Evolutionary conservation across 441 rosid genomes (phyloP).

Genomic region (Breynia disticha): DNA sequence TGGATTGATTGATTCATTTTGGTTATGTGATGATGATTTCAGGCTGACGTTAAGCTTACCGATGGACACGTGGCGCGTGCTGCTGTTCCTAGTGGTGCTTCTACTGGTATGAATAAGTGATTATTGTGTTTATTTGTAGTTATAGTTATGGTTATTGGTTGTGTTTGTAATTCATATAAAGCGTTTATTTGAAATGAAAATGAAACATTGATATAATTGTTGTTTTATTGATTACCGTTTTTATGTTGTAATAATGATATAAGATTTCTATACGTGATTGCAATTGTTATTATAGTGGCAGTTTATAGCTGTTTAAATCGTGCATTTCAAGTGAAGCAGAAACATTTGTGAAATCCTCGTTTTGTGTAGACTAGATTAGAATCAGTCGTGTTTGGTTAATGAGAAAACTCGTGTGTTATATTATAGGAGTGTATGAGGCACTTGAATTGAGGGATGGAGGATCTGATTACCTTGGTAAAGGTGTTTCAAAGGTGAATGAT

Average conservation of each 20-base stretch:
- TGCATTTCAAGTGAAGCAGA: too few relatives aligned
- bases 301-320: too few relatives aligned
- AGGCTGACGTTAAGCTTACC: conserved; percentile 58
- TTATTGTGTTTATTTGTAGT: neutral
- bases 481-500: conserved; percentile 78
- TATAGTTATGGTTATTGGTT: neutral
- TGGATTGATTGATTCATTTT: conserved; percentile 3
- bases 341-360: neutral
- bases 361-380: neutral
- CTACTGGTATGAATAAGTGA: conserved; percentile 93
- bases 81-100: conserved; percentile 90
- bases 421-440: conserved; percentile 81
- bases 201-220: too few relatives aligned
- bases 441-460: conserved; percentile 96
- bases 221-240: too few relatives aligned
- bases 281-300: too few relatives aligned
- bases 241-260: too few relatives aligned
- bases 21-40: conserved; percentile 1
- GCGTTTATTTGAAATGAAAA: neutral
- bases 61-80: conserved; percentile 48
- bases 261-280: too few relatives aligned
- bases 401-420: neutral
- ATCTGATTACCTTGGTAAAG: conserved; percentile 90
- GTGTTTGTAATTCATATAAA: neutral
- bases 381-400: neutral